A percentile compares a stretch with the other conserved stretches of the same genome.
Conservation (phyloP, 805 yeast genomes). For the Saccharomyces mikatae region DNA sequence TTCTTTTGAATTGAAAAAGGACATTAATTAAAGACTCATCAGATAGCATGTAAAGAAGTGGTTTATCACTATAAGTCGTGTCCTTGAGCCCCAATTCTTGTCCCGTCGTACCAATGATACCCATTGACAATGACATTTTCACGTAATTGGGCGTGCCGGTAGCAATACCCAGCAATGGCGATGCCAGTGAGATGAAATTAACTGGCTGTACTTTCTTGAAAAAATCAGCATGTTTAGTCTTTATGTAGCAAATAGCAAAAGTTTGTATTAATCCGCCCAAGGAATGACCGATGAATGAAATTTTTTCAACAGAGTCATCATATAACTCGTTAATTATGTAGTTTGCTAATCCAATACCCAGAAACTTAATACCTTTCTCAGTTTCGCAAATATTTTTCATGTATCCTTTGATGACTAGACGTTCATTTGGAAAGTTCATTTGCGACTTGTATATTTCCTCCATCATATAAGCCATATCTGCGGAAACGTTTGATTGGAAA, state of each 20-base stretch:
- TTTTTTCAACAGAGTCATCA: constrained; percentile 38
- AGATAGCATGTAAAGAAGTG: constrained; percentile 57
- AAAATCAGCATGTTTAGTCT: constrained; percentile 60
- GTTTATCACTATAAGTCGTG: constrained; percentile 36
- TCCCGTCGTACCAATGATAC: constrained; percentile 75
- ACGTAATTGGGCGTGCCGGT: constrained; percentile 73
- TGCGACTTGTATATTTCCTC: constrained; percentile 51
- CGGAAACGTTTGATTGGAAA: constrained; percentile 64
- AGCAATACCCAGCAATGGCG: constrained; percentile 69
- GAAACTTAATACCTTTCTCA: constrained; percentile 66
- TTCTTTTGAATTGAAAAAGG: constrained; percentile 46
- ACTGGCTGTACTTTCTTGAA: constrained; percentile 52
- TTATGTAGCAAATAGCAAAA: constrained; percentile 66
- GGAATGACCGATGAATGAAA: constrained; percentile 74
- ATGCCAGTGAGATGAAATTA: constrained; percentile 67
- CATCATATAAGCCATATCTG: constrained; percentile 67
- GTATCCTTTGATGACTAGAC: constrained; percentile 56
- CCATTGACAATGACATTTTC: constrained; percentile 59
- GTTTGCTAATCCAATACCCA: constrained; percentile 67
- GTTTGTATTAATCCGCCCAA: constrained; percentile 73
- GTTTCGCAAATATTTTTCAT: constrained; percentile 69
- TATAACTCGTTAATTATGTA: constrained; percentile 44
- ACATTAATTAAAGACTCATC: constrained; percentile 52
- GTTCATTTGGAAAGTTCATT: constrained; percentile 33
- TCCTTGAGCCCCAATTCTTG: constrained; percentile 58